Conservation (phyloP, 2,329 filamentous ascomycete species). For the Monascus ruber region DNA sequence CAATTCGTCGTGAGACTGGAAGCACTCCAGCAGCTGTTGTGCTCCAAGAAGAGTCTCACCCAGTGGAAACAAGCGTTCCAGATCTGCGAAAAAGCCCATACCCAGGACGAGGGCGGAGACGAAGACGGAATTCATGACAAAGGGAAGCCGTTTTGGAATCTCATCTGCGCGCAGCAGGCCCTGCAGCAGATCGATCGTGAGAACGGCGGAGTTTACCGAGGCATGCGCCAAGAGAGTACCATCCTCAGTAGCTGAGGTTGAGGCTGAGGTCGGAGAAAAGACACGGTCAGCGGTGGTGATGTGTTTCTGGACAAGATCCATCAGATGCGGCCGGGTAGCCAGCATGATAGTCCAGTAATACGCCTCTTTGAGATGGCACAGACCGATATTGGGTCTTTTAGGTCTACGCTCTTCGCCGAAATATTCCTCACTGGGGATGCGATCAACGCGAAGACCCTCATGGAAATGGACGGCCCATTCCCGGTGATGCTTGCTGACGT, state of each 20-base stretch:
- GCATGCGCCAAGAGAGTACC: neutral
- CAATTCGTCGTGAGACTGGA: neutral
- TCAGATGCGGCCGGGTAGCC: constrained; percentile 25
- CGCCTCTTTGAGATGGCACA: constrained; percentile 24
- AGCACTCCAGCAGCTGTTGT: neutral
- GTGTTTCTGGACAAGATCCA: constrained; percentile 12
- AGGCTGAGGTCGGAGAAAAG: neutral
- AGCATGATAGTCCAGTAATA: constrained; percentile 32
- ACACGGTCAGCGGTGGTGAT: neutral
- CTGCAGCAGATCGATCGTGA: constrained; percentile 15
- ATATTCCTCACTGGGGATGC: neutral
- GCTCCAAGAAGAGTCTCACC: neutral
- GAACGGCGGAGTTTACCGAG: constrained; percentile 1
- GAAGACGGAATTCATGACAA: constrained; percentile 27
- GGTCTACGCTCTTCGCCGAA: constrained; percentile 14
- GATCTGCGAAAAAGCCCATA: constrained; percentile 24
- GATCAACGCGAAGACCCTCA: neutral
- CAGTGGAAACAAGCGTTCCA: constrained; percentile 12
- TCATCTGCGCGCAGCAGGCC: constrained; percentile 11
- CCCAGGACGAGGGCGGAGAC: constrained; percentile 24
- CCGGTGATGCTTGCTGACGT: neutral
- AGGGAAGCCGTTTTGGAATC: constrained; percentile 25
- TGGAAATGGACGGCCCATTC: neutral
- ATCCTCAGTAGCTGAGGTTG: neutral
- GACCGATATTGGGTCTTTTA: constrained; percentile 14